These are phyloP conservation scores for Globisporangium uncinulatum DNA, from an alignment of 352 stramenopile species.

Conservation along the genomic window DNA sequence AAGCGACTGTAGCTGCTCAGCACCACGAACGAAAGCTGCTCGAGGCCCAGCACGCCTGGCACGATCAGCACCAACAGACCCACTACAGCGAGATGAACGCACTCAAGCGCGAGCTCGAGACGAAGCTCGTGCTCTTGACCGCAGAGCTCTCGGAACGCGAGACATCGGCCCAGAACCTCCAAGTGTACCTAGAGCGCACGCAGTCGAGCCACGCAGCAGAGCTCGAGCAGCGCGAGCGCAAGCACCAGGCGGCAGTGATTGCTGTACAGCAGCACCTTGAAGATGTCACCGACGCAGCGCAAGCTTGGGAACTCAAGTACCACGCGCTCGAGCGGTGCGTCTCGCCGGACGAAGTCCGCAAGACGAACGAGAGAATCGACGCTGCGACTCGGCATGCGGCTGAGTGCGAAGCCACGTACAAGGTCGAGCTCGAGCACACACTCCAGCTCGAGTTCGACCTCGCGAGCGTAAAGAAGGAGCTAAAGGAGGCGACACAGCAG, in stretches of 20 bases:
- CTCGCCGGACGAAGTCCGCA: background rate
- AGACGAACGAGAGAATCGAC: background rate
- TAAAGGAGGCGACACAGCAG: constrained; percentile 7
- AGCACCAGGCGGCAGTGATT: background rate
- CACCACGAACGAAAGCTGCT: background rate
- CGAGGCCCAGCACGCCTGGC: background rate
- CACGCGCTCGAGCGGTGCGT: constrained; percentile 6
- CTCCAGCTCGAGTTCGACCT: constrained; percentile 16
- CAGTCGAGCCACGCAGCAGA: constrained; percentile 1
- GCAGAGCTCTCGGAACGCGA: constrained; percentile 2
- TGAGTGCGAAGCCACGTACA: constrained; percentile 9
- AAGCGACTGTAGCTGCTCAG: background rate
- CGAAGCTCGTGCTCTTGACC: background rate
- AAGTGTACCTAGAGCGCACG: constrained; percentile 2
- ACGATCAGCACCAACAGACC: background rate
- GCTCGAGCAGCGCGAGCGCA: constrained; percentile 1
- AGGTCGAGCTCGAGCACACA: constrained; percentile 11
- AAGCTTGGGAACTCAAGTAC: constrained; percentile 6
- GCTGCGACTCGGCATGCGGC: background rate
- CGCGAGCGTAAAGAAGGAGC: constrained; percentile 11
- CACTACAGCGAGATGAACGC: background rate
- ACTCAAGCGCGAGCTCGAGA: constrained; percentile 1
- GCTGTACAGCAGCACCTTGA: background rate
- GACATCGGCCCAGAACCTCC: background rate
- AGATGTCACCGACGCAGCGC: background rate